A percentile compares a stretch with the other conserved stretches of the same genome.
Conservation (phyloP, 495 filamentous ascomycete species). For the Oidiodendron maius region DNA sequence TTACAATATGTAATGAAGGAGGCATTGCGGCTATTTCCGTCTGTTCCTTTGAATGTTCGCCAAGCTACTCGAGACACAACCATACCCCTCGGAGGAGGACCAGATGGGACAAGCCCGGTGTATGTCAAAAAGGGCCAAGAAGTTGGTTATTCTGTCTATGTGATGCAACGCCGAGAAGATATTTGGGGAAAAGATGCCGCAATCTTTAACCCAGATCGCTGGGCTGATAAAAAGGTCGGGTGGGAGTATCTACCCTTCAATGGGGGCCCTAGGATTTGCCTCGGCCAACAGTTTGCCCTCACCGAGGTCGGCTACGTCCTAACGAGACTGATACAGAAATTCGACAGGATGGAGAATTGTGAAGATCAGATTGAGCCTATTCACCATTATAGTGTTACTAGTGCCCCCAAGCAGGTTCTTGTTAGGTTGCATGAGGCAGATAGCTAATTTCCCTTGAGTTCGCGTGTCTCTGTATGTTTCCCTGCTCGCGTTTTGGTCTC, state of each 20-base stretch:
- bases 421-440: constrained; percentile 3
- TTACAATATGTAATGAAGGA: constrained; percentile 32
- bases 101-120: constrained; percentile 59
- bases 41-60: constrained; percentile 72
- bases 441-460: too few relatives aligned
- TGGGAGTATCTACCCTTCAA: constrained; percentile 49
- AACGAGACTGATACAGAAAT: constrained; percentile 63
- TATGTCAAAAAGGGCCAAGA: constrained; percentile 59
- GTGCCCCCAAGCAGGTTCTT: neutral
- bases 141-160: constrained; percentile 55
- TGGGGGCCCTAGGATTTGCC: constrained; percentile 65
- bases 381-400: constrained; percentile 1
- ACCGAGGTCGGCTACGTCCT: constrained; percentile 72
- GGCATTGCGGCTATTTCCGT: constrained; percentile 2
- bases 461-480: too few relatives aligned
- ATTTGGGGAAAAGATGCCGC: constrained; percentile 43
- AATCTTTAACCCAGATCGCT: constrained; percentile 44
- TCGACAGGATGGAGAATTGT: constrained; percentile 47
- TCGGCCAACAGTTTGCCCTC: constrained; percentile 65
- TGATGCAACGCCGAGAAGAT: constrained; percentile 70
- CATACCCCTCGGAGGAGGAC: constrained; percentile 71
- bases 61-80: constrained; percentile 63
- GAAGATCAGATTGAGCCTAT: constrained; percentile 11
- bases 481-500: too few relatives aligned
- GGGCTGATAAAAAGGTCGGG: constrained; percentile 44